Evolutionary conservation across 1,139 yeast species (phyloP), one percentile per base, ranked within the genome.

Genomic region (Zygosaccharomyces sapae): DNA sequence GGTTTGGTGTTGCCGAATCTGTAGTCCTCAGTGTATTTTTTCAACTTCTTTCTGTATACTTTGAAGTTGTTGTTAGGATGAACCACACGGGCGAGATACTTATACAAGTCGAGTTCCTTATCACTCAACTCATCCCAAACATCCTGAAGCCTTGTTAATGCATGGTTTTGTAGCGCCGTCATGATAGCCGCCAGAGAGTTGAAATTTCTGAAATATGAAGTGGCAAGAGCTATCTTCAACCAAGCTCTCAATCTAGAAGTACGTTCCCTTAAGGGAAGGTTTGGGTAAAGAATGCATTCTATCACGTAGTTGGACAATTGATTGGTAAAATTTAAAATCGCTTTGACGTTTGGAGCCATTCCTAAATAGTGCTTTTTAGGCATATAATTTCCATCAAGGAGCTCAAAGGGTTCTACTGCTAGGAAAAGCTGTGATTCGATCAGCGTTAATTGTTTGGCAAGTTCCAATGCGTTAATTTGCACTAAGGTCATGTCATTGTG

Each of bases 161-260:
- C 76, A 58, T 87, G 92, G 38, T 88, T 83, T 66, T 89, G 96
- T 54, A 90, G 73, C 0, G 95, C 79, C 0, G 94, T 84, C 64
- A 89, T 79, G 45, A 90, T 86, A 0, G 96, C 86, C 10, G 96
- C 92, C 48, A 88, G 71, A 0, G 95, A 82, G 65, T 90, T 90
- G 70, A 83, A 87, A 63, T 89, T 89, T 50, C 94, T 74, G 59
- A 88, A 72, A 57, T 86, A 85, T 45, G 83, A 73, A 59, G 95
- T 82, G n/a, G 90, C 84, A 49, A 86, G 77, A 0, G 95, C 92
- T 38, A 88, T 76, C 60, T 86, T 86, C 54, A 90, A 71, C 97
- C 97, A 90, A 18, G 81, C 79, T 63, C 84, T 84, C 34, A 89
- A 68, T 71, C 69, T 78, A 73, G 50, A 68, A 59, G 52, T 67